These are phyloP conservation scores for Cladosporium sp. DNA, from an alignment of 2,329 filamentous ascomycete species.

Conservation along the genomic window DNA sequence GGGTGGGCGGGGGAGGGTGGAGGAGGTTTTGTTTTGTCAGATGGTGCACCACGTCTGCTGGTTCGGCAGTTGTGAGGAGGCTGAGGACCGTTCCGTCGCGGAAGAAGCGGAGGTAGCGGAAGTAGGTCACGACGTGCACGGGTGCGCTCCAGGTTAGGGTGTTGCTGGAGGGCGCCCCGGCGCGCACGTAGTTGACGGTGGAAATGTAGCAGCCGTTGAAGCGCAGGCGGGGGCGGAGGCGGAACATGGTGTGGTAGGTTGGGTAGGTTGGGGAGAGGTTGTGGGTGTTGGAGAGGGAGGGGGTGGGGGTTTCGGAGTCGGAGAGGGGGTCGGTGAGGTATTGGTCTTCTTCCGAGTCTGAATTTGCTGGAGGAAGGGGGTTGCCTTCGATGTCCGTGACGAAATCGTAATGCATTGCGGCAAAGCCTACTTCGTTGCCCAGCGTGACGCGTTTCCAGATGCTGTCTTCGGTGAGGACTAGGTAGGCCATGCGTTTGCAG, in stretches of 20 bases:
- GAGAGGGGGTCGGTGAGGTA: constrained; percentile 21
- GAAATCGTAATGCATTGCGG: constrained; percentile 77
- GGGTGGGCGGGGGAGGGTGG: too few relatives aligned
- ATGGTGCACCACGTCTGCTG: constrained; percentile 79
- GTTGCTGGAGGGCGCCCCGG: constrained; percentile 67
- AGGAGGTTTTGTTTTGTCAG: too few relatives aligned
- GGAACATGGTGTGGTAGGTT: constrained; percentile 59
- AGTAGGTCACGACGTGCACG: constrained; percentile 95
- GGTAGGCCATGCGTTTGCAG: constrained; percentile 80
- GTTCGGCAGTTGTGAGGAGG: constrained; percentile 75
- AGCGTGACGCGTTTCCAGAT: constrained; percentile 79
- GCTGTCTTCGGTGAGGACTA: constrained; percentile 75
- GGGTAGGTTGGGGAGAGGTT: constrained; percentile 26
- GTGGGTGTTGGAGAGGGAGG: constrained; percentile 20
- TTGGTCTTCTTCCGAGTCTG: constrained; percentile 22
- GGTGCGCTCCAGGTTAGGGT: constrained; percentile 73
- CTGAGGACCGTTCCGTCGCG: constrained; percentile 80
- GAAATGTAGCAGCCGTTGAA: constrained; percentile 97
- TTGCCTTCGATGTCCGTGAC: constrained; percentile 55
- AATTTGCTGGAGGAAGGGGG: too few relatives aligned
- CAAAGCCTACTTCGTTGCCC: constrained; percentile 69
- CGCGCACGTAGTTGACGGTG: constrained; percentile 89
- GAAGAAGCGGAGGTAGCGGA: constrained; percentile 93
- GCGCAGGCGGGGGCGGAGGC: constrained; percentile 74
- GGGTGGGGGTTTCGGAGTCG: constrained; percentile 17